A percentile compares a stretch with the other conserved stretches of the same genome.
phyloP scores from a whole-genome alignment of 2,329 filamentous ascomycete genomes.

The Trichoderma koningii region DNA sequence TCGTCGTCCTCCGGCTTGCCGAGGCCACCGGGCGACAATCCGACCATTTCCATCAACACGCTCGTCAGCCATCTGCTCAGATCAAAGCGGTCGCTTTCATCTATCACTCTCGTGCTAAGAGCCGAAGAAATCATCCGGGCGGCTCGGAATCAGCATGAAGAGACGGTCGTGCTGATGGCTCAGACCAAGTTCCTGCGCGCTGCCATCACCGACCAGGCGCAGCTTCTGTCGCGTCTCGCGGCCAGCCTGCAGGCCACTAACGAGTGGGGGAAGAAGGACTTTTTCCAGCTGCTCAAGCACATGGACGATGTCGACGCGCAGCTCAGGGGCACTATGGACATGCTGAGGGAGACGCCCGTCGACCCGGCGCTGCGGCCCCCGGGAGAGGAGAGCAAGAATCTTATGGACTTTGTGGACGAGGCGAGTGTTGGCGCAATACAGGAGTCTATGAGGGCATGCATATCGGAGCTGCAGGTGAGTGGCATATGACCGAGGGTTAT shows the following conservation, averaged over 20 bases:
- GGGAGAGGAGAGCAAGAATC: slow-evolving; percentile 59
- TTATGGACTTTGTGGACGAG: slow-evolving; percentile 78
- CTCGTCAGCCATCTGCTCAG: slow-evolving; percentile 83
- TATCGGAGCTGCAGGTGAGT: slow-evolving; percentile 67
- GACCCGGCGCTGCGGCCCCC: slow-evolving; percentile 63
- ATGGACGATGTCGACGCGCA: slow-evolving; percentile 68
- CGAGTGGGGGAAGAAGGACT: slow-evolving; percentile 60
- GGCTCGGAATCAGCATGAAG: slow-evolving; percentile 74
- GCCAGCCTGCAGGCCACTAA: slow-evolving; percentile 57
- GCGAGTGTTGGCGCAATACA: slow-evolving; percentile 66
- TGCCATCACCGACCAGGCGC: slow-evolving; percentile 60
- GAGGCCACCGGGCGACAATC: slow-evolving; percentile 35
- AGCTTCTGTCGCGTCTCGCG: slow-evolving; percentile 54
- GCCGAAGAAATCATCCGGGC: slow-evolving; percentile 82
- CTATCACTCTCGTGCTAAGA: slow-evolving; percentile 78
- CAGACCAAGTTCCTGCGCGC: slow-evolving; percentile 67
- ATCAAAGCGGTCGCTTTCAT: slow-evolving; percentile 83
- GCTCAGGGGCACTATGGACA: slow-evolving; percentile 66
- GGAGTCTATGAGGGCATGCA: slow-evolving; percentile 67
- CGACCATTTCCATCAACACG: slow-evolving; percentile 61
- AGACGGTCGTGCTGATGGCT: slow-evolving; percentile 72
- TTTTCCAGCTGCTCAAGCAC: slow-evolving; percentile 60
- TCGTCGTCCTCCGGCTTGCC: slow-evolving; percentile 42
- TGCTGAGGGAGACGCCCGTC: slow-evolving; percentile 65
- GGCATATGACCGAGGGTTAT: slow-evolving; percentile 8